Conservation (phyloP, 352 stramenopile genomes). For the Lagenidium giganteum region DNA sequence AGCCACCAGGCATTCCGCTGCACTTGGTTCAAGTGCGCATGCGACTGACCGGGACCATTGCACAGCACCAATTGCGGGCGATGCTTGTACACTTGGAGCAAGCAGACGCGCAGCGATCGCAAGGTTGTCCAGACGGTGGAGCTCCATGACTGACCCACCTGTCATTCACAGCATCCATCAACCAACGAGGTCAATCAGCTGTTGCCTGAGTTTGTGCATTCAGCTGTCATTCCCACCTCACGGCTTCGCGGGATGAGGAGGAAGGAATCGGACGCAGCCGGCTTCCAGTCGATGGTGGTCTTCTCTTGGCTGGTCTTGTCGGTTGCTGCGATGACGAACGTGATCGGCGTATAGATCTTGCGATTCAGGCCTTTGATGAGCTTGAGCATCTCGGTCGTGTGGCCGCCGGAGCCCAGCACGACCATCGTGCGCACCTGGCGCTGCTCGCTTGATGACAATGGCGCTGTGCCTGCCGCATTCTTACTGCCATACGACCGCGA, state of each 20-base stretch:
- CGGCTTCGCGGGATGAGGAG: constrained; percentile 86
- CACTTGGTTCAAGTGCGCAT: too few species aligned
- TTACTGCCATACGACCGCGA: too few species aligned
- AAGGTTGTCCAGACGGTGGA: constrained; percentile 88
- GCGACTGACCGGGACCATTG: constrained; percentile 82
- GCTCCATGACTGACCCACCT: constrained; percentile 91
- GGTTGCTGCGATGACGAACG: constrained; percentile 88
- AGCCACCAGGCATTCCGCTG: constrained; percentile 7
- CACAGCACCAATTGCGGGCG: constrained; percentile 88
- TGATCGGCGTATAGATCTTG: constrained; percentile 77
- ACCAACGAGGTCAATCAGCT: background rate
- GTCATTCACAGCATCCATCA: constrained; percentile 1
- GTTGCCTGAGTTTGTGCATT: background rate
- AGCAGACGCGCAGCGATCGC: constrained; percentile 64
- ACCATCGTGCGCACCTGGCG: constrained; percentile 54
- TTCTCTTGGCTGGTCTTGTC: constrained; percentile 89
- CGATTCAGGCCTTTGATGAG: constrained; percentile 83
- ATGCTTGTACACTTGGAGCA: constrained; percentile 64
- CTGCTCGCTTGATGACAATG: too few species aligned
- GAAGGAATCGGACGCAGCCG: constrained; percentile 39
- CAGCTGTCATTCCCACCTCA: constrained; percentile 47
- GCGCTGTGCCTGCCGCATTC: too few species aligned
- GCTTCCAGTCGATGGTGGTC: constrained; percentile 63
- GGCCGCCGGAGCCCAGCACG: constrained; percentile 84
- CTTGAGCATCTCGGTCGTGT: constrained; percentile 95